These are phyloP conservation scores for Cladosporium sp. DNA, from an alignment of 2,329 filamentous ascomycete species.

Conservation along the genomic window DNA sequence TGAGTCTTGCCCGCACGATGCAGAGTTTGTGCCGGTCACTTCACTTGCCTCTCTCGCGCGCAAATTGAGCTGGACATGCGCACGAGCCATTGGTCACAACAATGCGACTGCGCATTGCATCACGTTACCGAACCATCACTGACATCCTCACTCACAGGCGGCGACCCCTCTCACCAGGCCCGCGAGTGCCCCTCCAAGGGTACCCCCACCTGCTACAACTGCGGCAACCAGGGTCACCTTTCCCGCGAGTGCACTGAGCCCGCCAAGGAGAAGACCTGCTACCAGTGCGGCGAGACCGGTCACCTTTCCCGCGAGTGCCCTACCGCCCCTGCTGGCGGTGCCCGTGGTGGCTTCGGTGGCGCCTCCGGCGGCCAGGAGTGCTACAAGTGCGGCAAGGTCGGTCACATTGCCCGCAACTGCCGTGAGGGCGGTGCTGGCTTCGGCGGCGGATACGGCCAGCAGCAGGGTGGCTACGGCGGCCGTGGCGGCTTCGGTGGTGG, in stretches of 20 bases:
- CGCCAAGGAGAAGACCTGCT: conserved; percentile 78
- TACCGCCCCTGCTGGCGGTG: conserved; percentile 46
- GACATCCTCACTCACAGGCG: conserved; percentile 40
- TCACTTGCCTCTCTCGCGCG: background rate
- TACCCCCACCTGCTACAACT: conserved; percentile 47
- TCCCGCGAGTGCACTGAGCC: conserved; percentile 88
- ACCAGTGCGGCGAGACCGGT: conserved; percentile 76
- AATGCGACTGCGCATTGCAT: background rate
- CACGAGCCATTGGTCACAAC: background rate
- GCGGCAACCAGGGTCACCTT: conserved; percentile 52
- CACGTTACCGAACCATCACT: background rate
- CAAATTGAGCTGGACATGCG: background rate
- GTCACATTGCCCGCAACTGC: conserved; percentile 95
- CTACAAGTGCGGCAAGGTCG: conserved; percentile 98
- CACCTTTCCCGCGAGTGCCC: conserved; percentile 90
- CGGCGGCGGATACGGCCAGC: conserved; percentile 50
- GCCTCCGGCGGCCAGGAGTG: conserved; percentile 53
- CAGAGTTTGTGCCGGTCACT: background rate
- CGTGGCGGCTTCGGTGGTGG: conserved; percentile 53
- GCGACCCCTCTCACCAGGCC: conserved; percentile 52
- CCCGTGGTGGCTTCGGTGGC: conserved; percentile 47
- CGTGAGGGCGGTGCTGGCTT: conserved; percentile 61
- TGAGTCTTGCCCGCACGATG: background rate
- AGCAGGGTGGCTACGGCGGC: conserved; percentile 46
- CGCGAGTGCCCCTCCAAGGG: conserved; percentile 55